Evolutionary conservation across 495 filamentous ascomycete genomes (phyloP).

Genomic region (Lasiosphaeris hirsuta): DNA sequence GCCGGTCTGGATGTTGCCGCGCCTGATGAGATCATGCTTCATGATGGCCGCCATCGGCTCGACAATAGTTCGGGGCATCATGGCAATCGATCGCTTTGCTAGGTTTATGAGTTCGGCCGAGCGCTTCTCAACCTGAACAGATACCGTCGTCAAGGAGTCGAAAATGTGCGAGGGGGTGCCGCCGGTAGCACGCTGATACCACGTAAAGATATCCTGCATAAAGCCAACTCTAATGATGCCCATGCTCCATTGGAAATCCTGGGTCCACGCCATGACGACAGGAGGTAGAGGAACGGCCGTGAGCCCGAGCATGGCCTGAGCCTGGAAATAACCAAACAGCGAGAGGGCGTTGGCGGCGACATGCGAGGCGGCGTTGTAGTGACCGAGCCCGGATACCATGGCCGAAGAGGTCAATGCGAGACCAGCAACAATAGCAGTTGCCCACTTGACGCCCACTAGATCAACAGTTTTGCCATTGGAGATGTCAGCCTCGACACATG

Average conservation of each 20-base stretch:
- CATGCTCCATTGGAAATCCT: conserved; percentile 99
- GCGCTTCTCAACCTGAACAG: conserved; percentile 83
- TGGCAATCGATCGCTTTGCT: conserved; percentile 47
- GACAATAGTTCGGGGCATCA: conserved; percentile 51
- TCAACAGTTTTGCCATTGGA: conserved; percentile 95
- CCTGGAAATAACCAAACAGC: conserved; percentile 93
- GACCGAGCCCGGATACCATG: conserved; percentile 76
- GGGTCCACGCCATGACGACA: conserved; percentile 90
- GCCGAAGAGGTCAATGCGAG: conserved; percentile 80
- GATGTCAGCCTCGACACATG: conserved; percentile 85
- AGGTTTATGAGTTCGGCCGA: conserved; percentile 43
- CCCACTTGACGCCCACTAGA: conserved; percentile 84
- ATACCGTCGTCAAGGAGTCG: conserved; percentile 68
- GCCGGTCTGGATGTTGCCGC: conserved; percentile 46
- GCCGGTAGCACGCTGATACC: conserved; percentile 95
- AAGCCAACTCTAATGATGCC: conserved; percentile 88
- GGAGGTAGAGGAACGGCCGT: conserved; percentile 78
- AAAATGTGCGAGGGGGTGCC: conserved; percentile 82
- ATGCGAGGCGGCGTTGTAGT: conserved; percentile 94
- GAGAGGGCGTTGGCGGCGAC: conserved; percentile 93
- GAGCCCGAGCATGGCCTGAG: conserved; percentile 93
- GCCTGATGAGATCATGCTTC: conserved; percentile 38
- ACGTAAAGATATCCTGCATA: conserved; percentile 84
- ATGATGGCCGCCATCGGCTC: conserved; percentile 24
- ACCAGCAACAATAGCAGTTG: conserved; percentile 86